Base-by-base conservation (phyloP, 2,329 filamentous ascomycete species). In the Pseudogymnoascus sp. region DNA sequence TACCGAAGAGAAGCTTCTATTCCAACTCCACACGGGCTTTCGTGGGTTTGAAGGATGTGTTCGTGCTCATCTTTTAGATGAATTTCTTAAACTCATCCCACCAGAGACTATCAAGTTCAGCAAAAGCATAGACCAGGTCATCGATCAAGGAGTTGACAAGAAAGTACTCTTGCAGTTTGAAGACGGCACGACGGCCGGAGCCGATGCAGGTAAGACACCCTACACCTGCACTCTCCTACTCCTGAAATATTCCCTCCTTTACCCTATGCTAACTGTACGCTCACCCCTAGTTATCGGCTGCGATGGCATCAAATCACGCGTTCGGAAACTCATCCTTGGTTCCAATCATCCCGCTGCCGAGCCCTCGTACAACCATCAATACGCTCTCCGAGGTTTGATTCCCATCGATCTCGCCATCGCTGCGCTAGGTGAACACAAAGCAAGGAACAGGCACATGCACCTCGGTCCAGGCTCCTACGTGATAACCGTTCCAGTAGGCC, bases 301-400 rank as follows among this genome's bases (percentile, higher is more conserved):
- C 68, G 85, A 88, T 70, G 85, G 85, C 0, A 84, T 88, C 67
- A 84, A 84, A 68, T 84, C 81, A 0, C 74, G 75, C 3, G 76
- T 81, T 2, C 75, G 85, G 6, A 69, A 78, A 31, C 69, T 82
- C 11, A 70, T 88, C 4, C 73, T 86, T 2, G 81, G 80, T 0
- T 68, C 75, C 2, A 58, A 67, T 41, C 63, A 69, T 54, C 60
- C 60, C 26, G 60, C 35, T 39, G 61, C 61, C 2, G 44, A 66
- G 44, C 63, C 67, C 6, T 69, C 74, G 1, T 88, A 84, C 68
- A 79, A 79, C 0, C 74, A 79, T 36, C 82, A 84, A 64, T 81
- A 81, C 68, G 84, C 80, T 50, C 87, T 83, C 70, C 77, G 84
- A 3, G 79, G 79, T 0, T 71, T 87, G 2, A 74, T 86, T 2